Percentiles rank a stretch among this genome's conserved stretches.
phyloP scores from a whole-genome alignment of 768 basidiomycete species.

The Russula brevipes region DNA sequence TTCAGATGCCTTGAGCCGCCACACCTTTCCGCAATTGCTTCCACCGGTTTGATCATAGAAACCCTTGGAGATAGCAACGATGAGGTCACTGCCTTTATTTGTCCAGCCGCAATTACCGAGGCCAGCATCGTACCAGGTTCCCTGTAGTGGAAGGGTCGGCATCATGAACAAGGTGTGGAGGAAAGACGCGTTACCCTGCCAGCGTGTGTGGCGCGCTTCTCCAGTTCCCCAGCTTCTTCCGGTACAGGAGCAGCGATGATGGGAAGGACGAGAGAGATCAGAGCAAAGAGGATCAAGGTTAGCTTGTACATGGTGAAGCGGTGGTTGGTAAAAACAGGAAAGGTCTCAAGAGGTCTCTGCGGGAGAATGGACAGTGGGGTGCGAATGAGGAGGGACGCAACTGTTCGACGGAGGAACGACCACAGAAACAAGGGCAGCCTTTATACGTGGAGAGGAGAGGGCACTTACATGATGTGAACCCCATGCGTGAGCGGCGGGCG shows the following conservation, averaged over 20 bases:
- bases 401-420: constrained; percentile 18
- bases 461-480: constrained; percentile 22
- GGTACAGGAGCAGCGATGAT: constrained; percentile 46
- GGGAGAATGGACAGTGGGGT: constrained; percentile 12
- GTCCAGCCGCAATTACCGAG: constrained; percentile 21
- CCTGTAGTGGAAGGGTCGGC: constrained; percentile 13
- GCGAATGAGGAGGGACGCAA: constrained; percentile 26
- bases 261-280: constrained; percentile 42
- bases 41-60: constrained; percentile 13
- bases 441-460: constrained; percentile 15
- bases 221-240: constrained; percentile 34
- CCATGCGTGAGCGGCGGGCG: constrained; percentile 13
- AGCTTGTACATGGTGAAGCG: constrained; percentile 38
- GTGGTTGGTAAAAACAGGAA: not conserved
- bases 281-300: constrained; percentile 33
- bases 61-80: constrained; percentile 20
- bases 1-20: not conserved
- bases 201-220: constrained; percentile 47
- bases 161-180: not conserved
- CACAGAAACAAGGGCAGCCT: constrained; percentile 8
- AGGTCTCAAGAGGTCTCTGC: constrained; percentile 4
- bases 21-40: constrained; percentile 20
- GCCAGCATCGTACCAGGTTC: constrained; percentile 20
- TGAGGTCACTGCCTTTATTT: not conserved
- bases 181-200: constrained; percentile 48